These are phyloP conservation scores for Claviceps spartinae DNA, from an alignment of 2,329 filamentous ascomycete species.

Conservation along the genomic window DNA sequence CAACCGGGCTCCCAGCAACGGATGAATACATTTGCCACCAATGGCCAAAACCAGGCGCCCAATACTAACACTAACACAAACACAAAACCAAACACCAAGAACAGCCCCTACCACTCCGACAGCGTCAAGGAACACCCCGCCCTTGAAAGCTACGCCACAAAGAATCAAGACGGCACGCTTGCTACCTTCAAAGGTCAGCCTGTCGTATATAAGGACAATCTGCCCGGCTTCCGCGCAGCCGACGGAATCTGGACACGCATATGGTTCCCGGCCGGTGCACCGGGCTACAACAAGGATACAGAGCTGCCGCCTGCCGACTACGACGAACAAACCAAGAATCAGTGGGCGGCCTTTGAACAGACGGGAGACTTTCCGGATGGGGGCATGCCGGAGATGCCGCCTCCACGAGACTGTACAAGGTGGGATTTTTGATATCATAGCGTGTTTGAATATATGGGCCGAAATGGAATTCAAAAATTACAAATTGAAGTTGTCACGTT, in stretches of 20 bases:
- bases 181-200: conserved; percentile 48
- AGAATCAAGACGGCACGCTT: conserved; percentile 31
- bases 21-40: conserved; percentile 16
- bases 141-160: conserved; percentile 29
- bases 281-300: conserved; percentile 47
- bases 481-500: too few relatives aligned
- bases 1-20: conserved; percentile 9
- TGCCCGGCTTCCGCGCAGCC: conserved; percentile 34
- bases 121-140: conserved; percentile 32
- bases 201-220: conserved; percentile 40
- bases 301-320: conserved; percentile 45
- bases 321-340: conserved; percentile 42
- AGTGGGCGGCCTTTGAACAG: conserved; percentile 51
- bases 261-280: conserved; percentile 61
- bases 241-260: conserved; percentile 50
- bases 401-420: conserved; percentile 58
- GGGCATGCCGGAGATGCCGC: conserved; percentile 63
- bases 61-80: too few relatives aligned
- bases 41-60: conserved; percentile 3
- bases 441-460: too few relatives aligned
- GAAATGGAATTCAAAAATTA: not conserved
- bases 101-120: conserved; percentile 29
- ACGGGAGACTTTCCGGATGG: conserved; percentile 57
- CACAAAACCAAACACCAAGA: not conserved
- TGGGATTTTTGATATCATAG: conserved; percentile 55